Percentiles rank a stretch among this genome's conserved stretches.
phyloP scores from a whole-genome alignment of 345 rosid genomes.

The Gossypium stocksii region DNA sequence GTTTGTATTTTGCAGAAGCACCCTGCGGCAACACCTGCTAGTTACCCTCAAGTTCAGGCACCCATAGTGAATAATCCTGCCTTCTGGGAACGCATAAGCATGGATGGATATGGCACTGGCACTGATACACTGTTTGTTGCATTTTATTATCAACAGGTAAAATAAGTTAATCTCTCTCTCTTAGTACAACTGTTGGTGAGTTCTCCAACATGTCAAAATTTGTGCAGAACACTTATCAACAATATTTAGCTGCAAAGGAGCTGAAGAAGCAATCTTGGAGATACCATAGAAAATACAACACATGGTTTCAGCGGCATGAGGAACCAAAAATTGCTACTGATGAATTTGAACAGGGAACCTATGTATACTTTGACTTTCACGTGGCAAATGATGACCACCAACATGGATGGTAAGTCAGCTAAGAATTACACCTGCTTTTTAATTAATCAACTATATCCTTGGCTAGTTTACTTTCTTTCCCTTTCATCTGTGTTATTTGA shows the following conservation, averaged over 20 bases:
- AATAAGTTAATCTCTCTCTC: neutral
- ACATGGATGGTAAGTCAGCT: slow-evolving; percentile 74
- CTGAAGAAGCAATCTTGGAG: slow-evolving; percentile 99
- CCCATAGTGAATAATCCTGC: slow-evolving; percentile 77
- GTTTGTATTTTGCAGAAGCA: slow-evolving; percentile 54
- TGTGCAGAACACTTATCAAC: slow-evolving; percentile 86
- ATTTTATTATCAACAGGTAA: slow-evolving; percentile 95
- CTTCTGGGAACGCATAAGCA: slow-evolving; percentile 74
- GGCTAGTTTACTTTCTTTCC: neutral
- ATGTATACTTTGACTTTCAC: slow-evolving; percentile 94
- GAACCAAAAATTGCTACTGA: slow-evolving; percentile 97
- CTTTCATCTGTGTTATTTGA: neutral
- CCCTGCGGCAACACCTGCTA: slow-evolving; percentile 67
- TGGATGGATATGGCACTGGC: slow-evolving; percentile 61
- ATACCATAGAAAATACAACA: slow-evolving; percentile 93
- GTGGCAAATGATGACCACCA: slow-evolving; percentile 70
- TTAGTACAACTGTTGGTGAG: neutral
- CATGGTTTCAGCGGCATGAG: slow-evolving; percentile 97
- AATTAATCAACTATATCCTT: neutral
- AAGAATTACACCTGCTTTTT: neutral
- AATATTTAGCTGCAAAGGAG: slow-evolving; percentile 91
- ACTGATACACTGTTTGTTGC: slow-evolving; percentile 91
- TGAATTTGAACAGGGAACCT: slow-evolving; percentile 96
- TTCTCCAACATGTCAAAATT: slow-evolving; percentile 9
- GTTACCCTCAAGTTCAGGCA: slow-evolving; percentile 93